Base-by-base conservation (phyloP, 2,329 filamentous ascomycete species). In the Pseudonectria foliicola region DNA sequence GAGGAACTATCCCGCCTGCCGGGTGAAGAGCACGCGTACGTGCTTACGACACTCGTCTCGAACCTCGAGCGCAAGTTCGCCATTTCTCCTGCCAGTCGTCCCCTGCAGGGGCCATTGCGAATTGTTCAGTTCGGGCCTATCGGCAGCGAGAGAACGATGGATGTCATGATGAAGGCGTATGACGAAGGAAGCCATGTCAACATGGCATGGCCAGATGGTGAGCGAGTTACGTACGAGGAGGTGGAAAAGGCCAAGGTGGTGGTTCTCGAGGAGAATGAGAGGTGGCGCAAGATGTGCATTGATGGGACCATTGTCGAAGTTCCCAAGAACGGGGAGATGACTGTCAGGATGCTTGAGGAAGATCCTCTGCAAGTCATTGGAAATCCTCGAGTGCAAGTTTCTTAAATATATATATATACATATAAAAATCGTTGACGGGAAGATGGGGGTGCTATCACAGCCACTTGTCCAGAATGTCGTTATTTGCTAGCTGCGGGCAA, bases 211-310 rank as follows among this genome's bases (percentile, higher is more conserved):
- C 49, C 56, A 33, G 67, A 70, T 14, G 68, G 81, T 10, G 70
- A 82, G 25, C 66, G 65, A 3, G 81, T 95, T 1, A 70, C 70
- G 0, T 95, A 95, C 55, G 75, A 83, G 13, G 71, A 76, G 35
- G 70, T 92, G 6, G 74, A 82, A 3, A 74, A 74, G 33, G 46
- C 95, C 13, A 68, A 63, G 38, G 77, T 95, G 30, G 70, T 74
- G 12, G 78, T 86, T 25, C 43, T 65, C 2, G 85, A 92, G 51
- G 66, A 74, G 12, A 77, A 86, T n/a, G 67, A 66, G 29, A 67
- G 78, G 34, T 95, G 88, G 88, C 71, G 90, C 41, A 77, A 89
- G 52, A 74, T 94, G 11, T 96, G 90, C 56, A 70, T 96, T n/a
- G 90, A 96, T 59, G 90, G 90, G 3, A 87, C 82, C 34, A 93